These are phyloP conservation scores for Nigrospora sphaerica DNA, from an alignment of 2,329 filamentous ascomycete genomes.

Conservation along the genomic window DNA sequence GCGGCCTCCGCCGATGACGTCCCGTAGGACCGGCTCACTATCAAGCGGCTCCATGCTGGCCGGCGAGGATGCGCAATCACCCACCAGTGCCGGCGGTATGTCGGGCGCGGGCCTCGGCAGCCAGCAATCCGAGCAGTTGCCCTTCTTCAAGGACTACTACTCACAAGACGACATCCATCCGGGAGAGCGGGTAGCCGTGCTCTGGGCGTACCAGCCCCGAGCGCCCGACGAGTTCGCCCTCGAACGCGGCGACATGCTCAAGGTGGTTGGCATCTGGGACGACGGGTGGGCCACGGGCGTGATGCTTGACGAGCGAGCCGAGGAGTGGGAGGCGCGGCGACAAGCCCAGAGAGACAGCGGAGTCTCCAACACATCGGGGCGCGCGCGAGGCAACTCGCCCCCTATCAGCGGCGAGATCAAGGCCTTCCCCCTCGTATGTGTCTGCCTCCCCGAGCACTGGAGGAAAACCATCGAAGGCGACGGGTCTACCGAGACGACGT, in stretches of 20 bases:
- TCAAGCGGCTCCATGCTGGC: constrained; percentile 76
- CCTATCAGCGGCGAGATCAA: constrained; percentile 78
- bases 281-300: constrained; percentile 97
- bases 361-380: constrained; percentile 71
- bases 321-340: constrained; percentile 77
- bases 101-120: constrained; percentile 73
- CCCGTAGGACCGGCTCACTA: constrained; percentile 77
- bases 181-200: constrained; percentile 78
- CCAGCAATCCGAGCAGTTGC: constrained; percentile 89
- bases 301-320: constrained; percentile 71
- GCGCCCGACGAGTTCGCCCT: constrained; percentile 89
- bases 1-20: constrained; percentile 49
- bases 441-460: constrained; percentile 94
- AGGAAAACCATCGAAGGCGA: constrained; percentile 93
- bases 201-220: constrained; percentile 96
- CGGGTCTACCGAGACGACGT: constrained; percentile 58
- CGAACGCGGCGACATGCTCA: constrained; percentile 95
- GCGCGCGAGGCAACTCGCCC: constrained; percentile 53
- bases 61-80: constrained; percentile 65
- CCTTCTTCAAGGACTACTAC: constrained; percentile 98
- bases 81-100: constrained; percentile 63
- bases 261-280: constrained; percentile 97
- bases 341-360: constrained; percentile 86
- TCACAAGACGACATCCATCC: constrained; percentile 94
- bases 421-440: constrained; percentile 93